A percentile compares a stretch with the other conserved stretches of the same genome.
Conservation (phyloP, 2,329 filamentous ascomycete genomes). For the Fusarium nematophilum region DNA sequence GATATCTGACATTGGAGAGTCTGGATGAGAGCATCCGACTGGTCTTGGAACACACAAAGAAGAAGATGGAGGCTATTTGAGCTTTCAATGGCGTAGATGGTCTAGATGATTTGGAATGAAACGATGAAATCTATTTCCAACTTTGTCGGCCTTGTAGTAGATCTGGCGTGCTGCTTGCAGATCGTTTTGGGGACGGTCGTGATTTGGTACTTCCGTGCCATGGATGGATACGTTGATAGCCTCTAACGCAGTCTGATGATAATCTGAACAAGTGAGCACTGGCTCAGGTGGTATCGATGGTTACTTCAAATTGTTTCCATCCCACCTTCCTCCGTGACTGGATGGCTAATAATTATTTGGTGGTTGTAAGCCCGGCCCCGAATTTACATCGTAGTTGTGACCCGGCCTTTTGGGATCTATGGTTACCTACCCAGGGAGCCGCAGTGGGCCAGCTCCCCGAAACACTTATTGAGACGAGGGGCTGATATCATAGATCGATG, state of each 20-base stretch:
- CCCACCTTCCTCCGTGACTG: neutral
- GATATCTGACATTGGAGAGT: constrained; percentile 59
- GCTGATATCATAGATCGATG: neutral
- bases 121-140: neutral
- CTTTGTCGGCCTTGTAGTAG: neutral
- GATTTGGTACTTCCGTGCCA: no score
- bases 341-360: constrained; percentile 19
- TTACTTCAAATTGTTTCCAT: neutral
- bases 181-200: no score
- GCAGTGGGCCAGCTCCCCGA: constrained; percentile 23
- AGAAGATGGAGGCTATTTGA: constrained; percentile 37
- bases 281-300: neutral
- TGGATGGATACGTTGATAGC: no score
- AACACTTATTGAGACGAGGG: constrained; percentile 1
- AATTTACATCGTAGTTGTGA: constrained; percentile 37
- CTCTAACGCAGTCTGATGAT: neutral
- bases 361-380: constrained; percentile 39
- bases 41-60: constrained; percentile 66
- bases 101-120: neutral
- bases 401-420: constrained; percentile 40
- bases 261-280: neutral
- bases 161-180: no score
- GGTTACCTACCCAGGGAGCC: constrained; percentile 29
- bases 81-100: constrained; percentile 11
- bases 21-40: constrained; percentile 67